Base-by-base conservation (phyloP, 1,284 basidiomycete species). In the Rhodotorula sp. region DNA sequence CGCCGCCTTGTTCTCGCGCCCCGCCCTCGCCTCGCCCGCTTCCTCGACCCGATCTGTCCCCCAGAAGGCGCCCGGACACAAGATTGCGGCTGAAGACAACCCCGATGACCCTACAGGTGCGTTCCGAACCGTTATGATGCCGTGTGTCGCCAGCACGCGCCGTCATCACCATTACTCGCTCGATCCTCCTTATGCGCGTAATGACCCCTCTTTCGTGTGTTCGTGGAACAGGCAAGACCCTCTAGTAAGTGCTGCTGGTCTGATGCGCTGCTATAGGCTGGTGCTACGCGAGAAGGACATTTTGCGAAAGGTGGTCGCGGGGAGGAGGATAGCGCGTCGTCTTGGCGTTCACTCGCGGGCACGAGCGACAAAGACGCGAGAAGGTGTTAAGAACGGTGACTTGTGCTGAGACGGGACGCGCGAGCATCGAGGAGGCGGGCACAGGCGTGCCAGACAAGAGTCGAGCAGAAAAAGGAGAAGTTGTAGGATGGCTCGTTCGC, bases 101-200 rank as follows among this genome's bases (percentile, higher is more conserved):
- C 67, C 58, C 15, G 65, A 62, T 60, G 72, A 69, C 40, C 62
- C 67, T 6, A 64, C 57, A 4, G 67, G 67, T 68, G 16, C 40
- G 67, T 52, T 15, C 15, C 24, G 40, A 13, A 44, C 40, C 40
- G 40, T 13, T 44, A 44, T 13, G 40, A 44, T 44, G 16, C 16
- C 40, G 40, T 44, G 40, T 44, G 40, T 44, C 16, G 40, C 34
- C 13, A 44, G 40, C 46, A 10, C 30, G n/a, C 28, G 28, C 58
- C 26, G 6, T 58, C 44, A 5, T 31, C 47, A 30, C 7, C 31
- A 15, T 31, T 47, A n/a, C 34, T 7, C 59, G 40, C 46, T 51
- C 53, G 47, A 51, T 20, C 56, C 56, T n/a, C 31, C 26, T 22
- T 2, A 13, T 15, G 34, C 28, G 9, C 13, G 6, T 24, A 9